These are phyloP conservation scores for Globisporangium abappressorium DNA, from an alignment of 352 stramenopile genomes.

Conservation along the genomic window DNA sequence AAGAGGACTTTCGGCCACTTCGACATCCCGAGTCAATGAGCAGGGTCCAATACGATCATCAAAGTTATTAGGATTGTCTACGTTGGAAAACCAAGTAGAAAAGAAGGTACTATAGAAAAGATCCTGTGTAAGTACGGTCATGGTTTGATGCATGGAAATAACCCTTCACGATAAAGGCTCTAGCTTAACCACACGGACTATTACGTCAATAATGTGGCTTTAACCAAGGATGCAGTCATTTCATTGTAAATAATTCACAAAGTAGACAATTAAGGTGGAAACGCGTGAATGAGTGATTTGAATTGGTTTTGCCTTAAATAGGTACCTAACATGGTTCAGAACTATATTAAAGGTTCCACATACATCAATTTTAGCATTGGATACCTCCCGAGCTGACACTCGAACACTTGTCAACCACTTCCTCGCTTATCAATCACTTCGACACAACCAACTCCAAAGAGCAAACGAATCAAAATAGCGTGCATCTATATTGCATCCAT, in stretches of 20 bases:
- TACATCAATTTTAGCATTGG: too few species aligned
- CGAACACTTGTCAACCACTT: too few species aligned
- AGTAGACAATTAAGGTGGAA: background rate
- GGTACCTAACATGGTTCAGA: background rate
- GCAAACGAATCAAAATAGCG: background rate
- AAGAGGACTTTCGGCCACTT: constrained; percentile 7
- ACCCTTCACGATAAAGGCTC: background rate
- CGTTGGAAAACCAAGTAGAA: constrained; percentile 31
- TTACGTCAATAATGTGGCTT: background rate
- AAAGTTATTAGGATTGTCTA: constrained; percentile 23
- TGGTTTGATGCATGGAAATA: background rate
- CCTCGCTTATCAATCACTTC: background rate
- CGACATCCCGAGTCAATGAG: constrained; percentile 21
- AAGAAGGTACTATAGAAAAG: constrained; percentile 29
- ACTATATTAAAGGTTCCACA: background rate
- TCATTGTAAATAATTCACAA: background rate
- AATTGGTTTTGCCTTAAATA: background rate
- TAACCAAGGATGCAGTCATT: background rate
- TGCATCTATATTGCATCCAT: background rate
- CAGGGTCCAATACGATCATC: constrained; percentile 22
- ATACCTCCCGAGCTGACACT: too few species aligned
- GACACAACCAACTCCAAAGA: background rate
- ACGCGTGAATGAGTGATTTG: too few species aligned
- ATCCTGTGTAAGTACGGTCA: constrained; percentile 32
- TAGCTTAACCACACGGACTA: background rate